Evolutionary conservation across 2,329 filamentous ascomycete genomes (phyloP).

Genomic region (Xylariaceae sp.): DNA sequence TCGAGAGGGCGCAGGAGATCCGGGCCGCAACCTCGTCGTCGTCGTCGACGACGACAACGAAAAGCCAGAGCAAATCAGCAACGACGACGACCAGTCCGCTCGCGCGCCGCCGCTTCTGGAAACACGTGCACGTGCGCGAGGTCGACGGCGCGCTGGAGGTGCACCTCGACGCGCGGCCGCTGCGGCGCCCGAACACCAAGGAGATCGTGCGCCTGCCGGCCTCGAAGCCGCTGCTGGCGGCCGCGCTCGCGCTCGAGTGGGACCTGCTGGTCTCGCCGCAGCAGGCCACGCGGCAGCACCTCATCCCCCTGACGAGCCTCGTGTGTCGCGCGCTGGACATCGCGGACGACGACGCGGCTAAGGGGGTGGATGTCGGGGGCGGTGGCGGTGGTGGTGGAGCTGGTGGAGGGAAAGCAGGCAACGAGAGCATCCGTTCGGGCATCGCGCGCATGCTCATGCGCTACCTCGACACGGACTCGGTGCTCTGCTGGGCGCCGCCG

Average conservation of each 20-base stretch:
- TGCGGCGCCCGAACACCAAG: conserved; percentile 79
- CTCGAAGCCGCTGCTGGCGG: conserved; percentile 80
- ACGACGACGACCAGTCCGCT: conserved; percentile 36
- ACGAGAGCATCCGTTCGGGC: conserved; percentile 61
- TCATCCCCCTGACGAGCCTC: conserved; percentile 89
- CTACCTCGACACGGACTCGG: conserved; percentile 89
- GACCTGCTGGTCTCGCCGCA: conserved; percentile 80
- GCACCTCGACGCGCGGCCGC: conserved; percentile 76
- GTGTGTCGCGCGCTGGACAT: conserved; percentile 85
- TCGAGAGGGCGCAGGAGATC: conserved; percentile 58
- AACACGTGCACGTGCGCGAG: conserved; percentile 74
- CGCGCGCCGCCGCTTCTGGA: conserved; percentile 84
- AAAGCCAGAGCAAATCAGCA: background rate
- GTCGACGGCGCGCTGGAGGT: conserved; percentile 67
- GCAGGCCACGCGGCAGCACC: conserved; percentile 83
- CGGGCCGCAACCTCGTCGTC: conserved; percentile 41
- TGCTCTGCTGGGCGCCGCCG: conserved; percentile 83
- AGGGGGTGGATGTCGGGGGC: conserved; percentile 43
- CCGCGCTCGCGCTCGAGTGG: conserved; percentile 91
- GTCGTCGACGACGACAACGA: background rate
- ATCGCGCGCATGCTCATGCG: conserved; percentile 75
- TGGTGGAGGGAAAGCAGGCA: background rate
- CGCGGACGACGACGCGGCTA: conserved; percentile 64
- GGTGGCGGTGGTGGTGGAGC: conserved; percentile 2
- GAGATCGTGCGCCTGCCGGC: conserved; percentile 72